These are phyloP conservation scores for Trichophyton verrucosum DNA, from an alignment of 2,329 filamentous ascomycete genomes.

Conservation along the genomic window DNA sequence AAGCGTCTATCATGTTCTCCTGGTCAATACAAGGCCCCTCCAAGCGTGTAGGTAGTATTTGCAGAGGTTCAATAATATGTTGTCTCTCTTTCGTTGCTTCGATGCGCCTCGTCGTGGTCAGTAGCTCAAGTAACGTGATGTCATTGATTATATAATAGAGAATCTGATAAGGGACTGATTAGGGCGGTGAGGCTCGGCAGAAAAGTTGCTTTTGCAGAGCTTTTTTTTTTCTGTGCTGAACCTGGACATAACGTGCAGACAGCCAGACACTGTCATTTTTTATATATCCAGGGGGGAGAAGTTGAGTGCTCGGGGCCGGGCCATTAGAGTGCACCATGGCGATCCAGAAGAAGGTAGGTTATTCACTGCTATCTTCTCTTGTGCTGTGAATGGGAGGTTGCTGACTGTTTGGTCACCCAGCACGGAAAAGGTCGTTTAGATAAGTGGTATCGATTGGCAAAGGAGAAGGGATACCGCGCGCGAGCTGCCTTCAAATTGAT, in stretches of 20 bases:
- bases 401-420: slow-evolving; percentile 22
- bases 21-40: neutral
- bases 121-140: slow-evolving; percentile 10
- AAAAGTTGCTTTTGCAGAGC: slow-evolving; percentile 1
- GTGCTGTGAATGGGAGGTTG: slow-evolving; percentile 2
- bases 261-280: neutral
- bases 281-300: neutral
- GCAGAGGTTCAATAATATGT: neutral
- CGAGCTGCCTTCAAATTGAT: slow-evolving; percentile 96
- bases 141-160: slow-evolving; percentile 7
- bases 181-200: neutral
- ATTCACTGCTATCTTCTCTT: slow-evolving; percentile 8
- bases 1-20: neutral
- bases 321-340: slow-evolving; percentile 50
- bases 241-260: neutral
- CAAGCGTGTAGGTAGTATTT: neutral
- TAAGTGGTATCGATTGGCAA: slow-evolving; percentile 97
- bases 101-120: slow-evolving; percentile 3
- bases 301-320: neutral
- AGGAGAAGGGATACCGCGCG: slow-evolving; percentile 94
- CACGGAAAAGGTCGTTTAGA: slow-evolving; percentile 96
- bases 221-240: neutral
- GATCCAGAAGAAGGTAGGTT: slow-evolving; percentile 74
- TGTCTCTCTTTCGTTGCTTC: neutral
- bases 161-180: neutral